A percentile compares a stretch with the other conserved stretches of the same genome.
These are phyloP conservation scores for Anisodus acutangulus DNA, from an alignment of 257 asterid genomes.

Conservation along the genomic window DNA sequence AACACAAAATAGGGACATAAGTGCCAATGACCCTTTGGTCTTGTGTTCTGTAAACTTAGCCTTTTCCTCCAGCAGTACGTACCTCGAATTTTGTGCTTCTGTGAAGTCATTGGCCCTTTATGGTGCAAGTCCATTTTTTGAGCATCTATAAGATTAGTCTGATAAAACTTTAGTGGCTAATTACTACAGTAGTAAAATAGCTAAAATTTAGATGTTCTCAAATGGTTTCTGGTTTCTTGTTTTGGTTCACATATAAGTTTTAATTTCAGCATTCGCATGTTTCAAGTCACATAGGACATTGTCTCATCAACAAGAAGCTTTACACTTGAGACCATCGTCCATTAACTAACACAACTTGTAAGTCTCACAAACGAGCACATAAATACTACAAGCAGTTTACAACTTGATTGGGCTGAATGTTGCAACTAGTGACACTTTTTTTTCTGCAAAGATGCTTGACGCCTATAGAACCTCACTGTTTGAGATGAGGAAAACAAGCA, in stretches of 20 bases:
- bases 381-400: slow-evolving; percentile 8
- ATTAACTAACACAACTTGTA: slow-evolving; percentile 4
- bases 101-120: not conserved
- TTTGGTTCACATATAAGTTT: not conserved
- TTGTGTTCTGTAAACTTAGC: not conserved
- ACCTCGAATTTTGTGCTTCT: not conserved
- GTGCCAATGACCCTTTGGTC: not conserved
- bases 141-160: not conserved
- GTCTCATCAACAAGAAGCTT: not conserved
- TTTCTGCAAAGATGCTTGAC: not conserved
- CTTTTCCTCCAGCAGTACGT: not conserved
- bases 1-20: no score
- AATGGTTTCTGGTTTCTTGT: not conserved
- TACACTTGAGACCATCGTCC: not conserved
- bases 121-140: not conserved
- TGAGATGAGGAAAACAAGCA: slow-evolving; percentile 79
- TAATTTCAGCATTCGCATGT: not conserved
- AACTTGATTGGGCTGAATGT: slow-evolving; percentile 16
- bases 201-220: not conserved
- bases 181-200: not conserved
- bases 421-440: not conserved
- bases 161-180: not conserved
- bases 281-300: not conserved
- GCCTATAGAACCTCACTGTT: slow-evolving; percentile 43
- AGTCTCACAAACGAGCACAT: slow-evolving; percentile 26